These are phyloP conservation scores for Tetrapisispora phaffii DNA, from an alignment of 805 yeast species.

Conservation along the genomic window DNA sequence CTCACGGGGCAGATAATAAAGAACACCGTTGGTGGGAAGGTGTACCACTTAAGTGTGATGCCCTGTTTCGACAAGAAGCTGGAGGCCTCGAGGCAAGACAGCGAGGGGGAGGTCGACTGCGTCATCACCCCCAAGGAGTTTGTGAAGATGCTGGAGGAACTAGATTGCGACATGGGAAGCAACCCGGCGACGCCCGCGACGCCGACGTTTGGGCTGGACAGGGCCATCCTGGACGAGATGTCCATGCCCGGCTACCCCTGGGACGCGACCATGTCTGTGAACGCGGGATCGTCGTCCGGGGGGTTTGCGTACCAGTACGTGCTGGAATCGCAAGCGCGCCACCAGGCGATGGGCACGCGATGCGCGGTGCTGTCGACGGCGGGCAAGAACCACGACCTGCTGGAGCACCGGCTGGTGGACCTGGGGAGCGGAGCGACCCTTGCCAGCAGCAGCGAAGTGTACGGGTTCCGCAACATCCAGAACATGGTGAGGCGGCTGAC, in stretches of 20 bases:
- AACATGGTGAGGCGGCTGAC: slow-evolving; percentile 79
- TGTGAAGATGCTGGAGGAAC: slow-evolving; percentile 57
- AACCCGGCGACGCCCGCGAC: slow-evolving; percentile 5
- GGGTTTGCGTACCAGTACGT: slow-evolving; percentile 76
- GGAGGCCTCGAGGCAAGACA: slow-evolving; percentile 83
- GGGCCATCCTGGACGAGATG: slow-evolving; percentile 4
- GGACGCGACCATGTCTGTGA: slow-evolving; percentile 31
- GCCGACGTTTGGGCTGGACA: slow-evolving; percentile 17
- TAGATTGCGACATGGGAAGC: slow-evolving; percentile 27
- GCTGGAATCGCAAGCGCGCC: slow-evolving; percentile 26
- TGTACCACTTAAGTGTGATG: slow-evolving; percentile 84
- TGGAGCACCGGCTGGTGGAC: slow-evolving; percentile 52
- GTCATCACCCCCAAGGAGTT: slow-evolving; percentile 88
- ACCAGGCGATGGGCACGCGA: slow-evolving; percentile 10
- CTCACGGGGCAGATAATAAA: slow-evolving; percentile 77
- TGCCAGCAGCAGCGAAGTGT: slow-evolving; percentile 56
- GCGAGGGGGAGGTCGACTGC: slow-evolving; percentile 72
- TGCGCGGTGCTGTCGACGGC: slow-evolving; percentile 32
- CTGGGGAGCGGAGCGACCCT: slow-evolving; percentile 31
- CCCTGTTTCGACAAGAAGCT: slow-evolving; percentile 96
- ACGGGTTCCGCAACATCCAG: slow-evolving; percentile 92
- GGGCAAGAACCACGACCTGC: slow-evolving; percentile 71
- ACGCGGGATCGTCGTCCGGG: slow-evolving; percentile 77
- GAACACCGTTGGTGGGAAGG: slow-evolving; percentile 32
- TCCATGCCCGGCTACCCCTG: slow-evolving; percentile 13